phyloP scores from a whole-genome alignment of 148 eudicot genomes.

The Rhododendron henanense region DNA sequence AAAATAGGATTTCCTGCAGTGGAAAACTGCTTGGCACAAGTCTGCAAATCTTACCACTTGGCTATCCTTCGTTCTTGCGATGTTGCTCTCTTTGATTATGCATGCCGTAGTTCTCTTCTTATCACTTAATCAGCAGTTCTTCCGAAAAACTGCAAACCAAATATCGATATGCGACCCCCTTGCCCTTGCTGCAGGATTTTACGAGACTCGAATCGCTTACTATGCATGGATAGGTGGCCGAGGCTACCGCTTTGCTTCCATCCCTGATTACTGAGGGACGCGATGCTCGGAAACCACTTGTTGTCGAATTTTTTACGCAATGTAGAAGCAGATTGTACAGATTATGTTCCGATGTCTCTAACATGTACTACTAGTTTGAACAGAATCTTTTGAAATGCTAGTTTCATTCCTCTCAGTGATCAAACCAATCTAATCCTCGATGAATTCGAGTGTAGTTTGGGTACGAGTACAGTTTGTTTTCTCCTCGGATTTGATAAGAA shows the following conservation, averaged over 20 bases:
- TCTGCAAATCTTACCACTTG: neutral
- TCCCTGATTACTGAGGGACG: constrained; percentile 60
- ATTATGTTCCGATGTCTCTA: neutral
- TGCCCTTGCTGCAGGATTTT: constrained; percentile 74
- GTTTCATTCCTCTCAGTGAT: neutral
- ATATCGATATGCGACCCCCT: constrained; percentile 4
- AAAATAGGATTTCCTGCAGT: neutral
- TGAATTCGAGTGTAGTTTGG: neutral
- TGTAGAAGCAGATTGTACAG: neutral
- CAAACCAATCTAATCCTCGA: neutral
- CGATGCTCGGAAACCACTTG: neutral
- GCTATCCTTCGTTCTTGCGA: neutral
- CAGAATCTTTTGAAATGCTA: neutral
- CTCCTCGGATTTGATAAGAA: neutral
- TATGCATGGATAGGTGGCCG: constrained; percentile 93
- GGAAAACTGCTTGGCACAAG: neutral
- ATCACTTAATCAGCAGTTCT: neutral
- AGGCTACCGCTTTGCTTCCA: constrained; percentile 81
- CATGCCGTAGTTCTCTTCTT: neutral
- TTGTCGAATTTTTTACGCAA: neutral
- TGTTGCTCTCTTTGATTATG: neutral
- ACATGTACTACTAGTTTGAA: too few species aligned
- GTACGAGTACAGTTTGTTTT: neutral
- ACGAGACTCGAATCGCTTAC: constrained; percentile 89
- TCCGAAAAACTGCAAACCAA: neutral